These are phyloP conservation scores for Cutaneotrichosporon spelunceum DNA, from an alignment of 1,284 basidiomycete genomes.

Conservation along the genomic window DNA sequence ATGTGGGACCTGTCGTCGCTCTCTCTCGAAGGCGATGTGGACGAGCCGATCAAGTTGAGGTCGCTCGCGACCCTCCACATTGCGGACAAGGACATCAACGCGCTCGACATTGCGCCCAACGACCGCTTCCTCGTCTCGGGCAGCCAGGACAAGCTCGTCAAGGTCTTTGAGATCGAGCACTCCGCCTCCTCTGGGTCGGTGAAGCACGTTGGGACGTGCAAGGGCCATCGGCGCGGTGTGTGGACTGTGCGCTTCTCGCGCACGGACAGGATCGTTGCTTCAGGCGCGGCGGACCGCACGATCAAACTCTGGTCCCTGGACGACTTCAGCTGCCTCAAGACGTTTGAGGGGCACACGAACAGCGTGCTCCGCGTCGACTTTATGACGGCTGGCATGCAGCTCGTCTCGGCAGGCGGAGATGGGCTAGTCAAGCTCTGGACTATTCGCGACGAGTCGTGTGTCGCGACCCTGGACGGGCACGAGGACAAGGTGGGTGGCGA, in stretches of 20 bases:
- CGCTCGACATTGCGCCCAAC: constrained; percentile 88
- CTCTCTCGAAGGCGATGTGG: constrained; percentile 12
- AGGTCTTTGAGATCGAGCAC: constrained; percentile 78
- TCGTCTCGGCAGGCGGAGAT: constrained; percentile 85
- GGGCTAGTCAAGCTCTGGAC: constrained; percentile 97
- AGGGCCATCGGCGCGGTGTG: constrained; percentile 93
- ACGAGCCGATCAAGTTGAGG: constrained; percentile 58
- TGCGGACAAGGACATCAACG: constrained; percentile 99
- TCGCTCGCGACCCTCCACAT: constrained; percentile 86
- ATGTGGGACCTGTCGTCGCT: constrained; percentile 80
- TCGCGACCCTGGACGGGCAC: constrained; percentile 88
- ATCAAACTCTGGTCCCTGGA: constrained; percentile 90
- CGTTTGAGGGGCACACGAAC: constrained; percentile 95
- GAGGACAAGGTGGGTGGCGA: constrained; percentile 74
- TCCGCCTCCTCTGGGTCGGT: constrained; percentile 54
- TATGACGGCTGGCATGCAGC: constrained; percentile 74
- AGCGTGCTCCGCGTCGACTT: constrained; percentile 93
- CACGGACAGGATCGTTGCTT: constrained; percentile 80
- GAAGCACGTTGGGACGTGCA: constrained; percentile 78
- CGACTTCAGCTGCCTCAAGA: constrained; percentile 87
- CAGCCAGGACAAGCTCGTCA: constrained; percentile 92
- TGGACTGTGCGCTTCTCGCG: constrained; percentile 89
- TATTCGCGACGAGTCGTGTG: constrained; percentile 79
- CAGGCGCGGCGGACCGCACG: constrained; percentile 91
- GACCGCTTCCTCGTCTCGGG: constrained; percentile 85